Evolutionary conservation across 1,284 basidiomycete genomes (phyloP), one percentile per base, ranked within the genome.

Genomic region (Puccinia triticina): DNA sequence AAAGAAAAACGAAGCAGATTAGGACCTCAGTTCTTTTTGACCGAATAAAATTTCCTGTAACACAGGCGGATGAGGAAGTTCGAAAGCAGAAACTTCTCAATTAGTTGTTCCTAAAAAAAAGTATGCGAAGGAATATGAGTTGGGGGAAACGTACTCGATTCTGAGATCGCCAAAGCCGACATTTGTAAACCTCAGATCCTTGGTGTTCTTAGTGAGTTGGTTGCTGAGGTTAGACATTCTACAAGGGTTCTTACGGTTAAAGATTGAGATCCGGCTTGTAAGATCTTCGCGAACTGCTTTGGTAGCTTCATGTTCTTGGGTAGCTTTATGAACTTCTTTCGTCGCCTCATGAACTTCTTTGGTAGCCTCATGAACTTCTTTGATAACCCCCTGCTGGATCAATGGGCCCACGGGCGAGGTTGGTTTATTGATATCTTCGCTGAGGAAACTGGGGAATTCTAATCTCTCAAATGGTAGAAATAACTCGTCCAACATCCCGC

Each of bases 101-200:
- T n/a, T n/a, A n/a, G n/a, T n/a, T n/a, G n/a, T n/a, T n/a, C n/a
- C n/a, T n/a, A n/a, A 43, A 43, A 43, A 43, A 43, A 43, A 43
- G 40, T 43, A 7, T 43, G 12, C 12, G 4, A 7, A 43, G 40
- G 4, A 43, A 43, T 46, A 7, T n/a, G 10, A 8, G 59, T 11
- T 64, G 48, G 71, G 10, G 48, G 21, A n/a, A n/a, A 73, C 71
- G 29, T 40, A 73, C 71, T 55, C 71, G 11, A 73, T 50, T 55
- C n/a, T 73, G 18, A 73, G 71, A 55, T 73, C 71, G 2, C 71
- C 71, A 18, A 73, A 73, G 8, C 71, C 71, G 18, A 26, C 71
- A 55, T 34, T 40, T 0, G 46, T 73, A 8, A 55, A 55, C 21
- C 34, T 34, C 32, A 46, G 37, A n/a, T 72, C 43, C 43, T 72